Base-by-base conservation (phyloP, 441 rosid species). In the Eugenia klotzschiana region DNA sequence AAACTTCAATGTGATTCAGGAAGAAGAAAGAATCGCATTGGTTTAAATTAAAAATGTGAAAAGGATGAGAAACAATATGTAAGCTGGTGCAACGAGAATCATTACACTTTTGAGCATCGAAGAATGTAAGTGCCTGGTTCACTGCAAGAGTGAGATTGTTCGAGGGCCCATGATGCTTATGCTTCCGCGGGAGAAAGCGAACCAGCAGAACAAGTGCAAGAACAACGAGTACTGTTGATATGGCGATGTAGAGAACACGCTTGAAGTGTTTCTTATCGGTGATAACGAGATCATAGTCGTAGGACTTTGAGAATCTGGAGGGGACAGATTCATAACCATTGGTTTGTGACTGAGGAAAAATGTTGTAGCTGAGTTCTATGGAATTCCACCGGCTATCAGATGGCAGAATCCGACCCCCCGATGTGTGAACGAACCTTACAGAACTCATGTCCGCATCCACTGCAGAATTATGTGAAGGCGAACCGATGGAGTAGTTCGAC, bases 71-170 rank as follows among this genome's bases (percentile, higher is more conserved):
- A 84, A 41, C 4, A 52, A 26, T 80, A 37, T 20, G 4, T 25
- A 27, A 26, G 23, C 41, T 2, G 51, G 80, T 1, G 40, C 46
- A 41, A 20, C 26, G 50, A 13, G 46, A 83, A 9, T 23, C 25
- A 41, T 84, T 89, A 93, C 94, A 93, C 81, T 89, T 91, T 82
- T 92, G 96, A 20, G 93, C 94, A 87, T 92, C 94, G 46, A 91
- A 93, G 85, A 93, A 93, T 29, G 85, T 88, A 26, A 93, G 87
- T 60, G 94, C 92, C 77, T 86, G 94, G 77, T 82, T 90, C 69
- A 92, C 72, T 13, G 92, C 93, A 43, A 93, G 88, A 0, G 93
- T 90, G 82, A 92, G 89, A 87, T 93, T 92, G 89, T 84, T 91
- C 11, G 91, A 85, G 57, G 50, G 33, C 5, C 80, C 86, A 83